Base-by-base conservation (phyloP, 805 yeast species). In the Kodamaea neixiangensis region DNA sequence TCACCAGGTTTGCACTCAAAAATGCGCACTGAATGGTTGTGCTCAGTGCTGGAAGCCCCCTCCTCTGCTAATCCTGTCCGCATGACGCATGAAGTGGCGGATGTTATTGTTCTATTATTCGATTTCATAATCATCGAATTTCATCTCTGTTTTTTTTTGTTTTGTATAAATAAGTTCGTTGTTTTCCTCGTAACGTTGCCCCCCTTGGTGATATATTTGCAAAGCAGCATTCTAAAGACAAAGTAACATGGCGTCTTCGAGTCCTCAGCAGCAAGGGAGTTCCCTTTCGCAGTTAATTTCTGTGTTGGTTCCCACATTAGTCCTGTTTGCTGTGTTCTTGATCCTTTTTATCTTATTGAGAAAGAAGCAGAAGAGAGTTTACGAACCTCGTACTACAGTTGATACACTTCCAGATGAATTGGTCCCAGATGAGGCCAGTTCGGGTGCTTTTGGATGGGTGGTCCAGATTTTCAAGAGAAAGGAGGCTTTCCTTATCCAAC, bases 401-500 rank as follows among this genome's bases (percentile, higher is more conserved):
- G 73, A 71, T 4, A 62, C 81, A 0, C 69, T 81, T 18, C 81
- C 85, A 1, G 57, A 63, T 11, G 76, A 73, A 48, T 67, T 78
- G 47, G 63, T 61, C 44, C 75, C 81, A 1, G 79, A 77, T 29
- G 70, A 67, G 38, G 62, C 73, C 38, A 78, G 81, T 3, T 52
- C 60, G 3, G 82, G 83, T 11, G 64, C 72, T 0, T 76, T 79
- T 53, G 63, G 69, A 4, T 88, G 94, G 94, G 57, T 84, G 5
- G 61, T 75, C 1, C 72, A 67, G 49, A 51, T 87, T 18, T 58
- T 83, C 53, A 54, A 69, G 3, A 79, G 79, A 62, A 86, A 90
- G 1, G 85, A 83, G 53, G 64, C 82, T 0, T 87, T 76, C 66
- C 58, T 85, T 39, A 73, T 88, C 58, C 92, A 87, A 68, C 85